Evolutionary conservation across 2,329 filamentous ascomycete genomes (phyloP), one percentile per base, ranked within the genome.

Genomic region (Fusarium mundagurra): DNA sequence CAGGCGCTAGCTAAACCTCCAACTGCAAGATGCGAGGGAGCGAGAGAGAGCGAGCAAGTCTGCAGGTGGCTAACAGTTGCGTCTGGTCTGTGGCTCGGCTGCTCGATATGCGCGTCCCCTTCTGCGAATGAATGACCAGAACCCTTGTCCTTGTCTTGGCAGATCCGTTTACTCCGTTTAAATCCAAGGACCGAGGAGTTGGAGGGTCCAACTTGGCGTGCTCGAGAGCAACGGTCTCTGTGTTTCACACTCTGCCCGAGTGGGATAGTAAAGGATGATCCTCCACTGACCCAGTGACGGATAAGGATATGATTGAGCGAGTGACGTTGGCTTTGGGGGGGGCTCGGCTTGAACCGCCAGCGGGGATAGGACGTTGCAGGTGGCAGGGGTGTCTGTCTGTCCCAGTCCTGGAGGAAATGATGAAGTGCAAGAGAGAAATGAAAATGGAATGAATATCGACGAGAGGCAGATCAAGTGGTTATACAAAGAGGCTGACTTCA

Each of bases 1-100:
- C 55, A 53, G 64, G 60, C 61, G 60, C 64, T 57, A 54, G 39
- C 33, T 67, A 45, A 22, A 48, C 41, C 55, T 54, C 58, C 45
- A 50, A 43, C 41, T 43, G 36, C 45, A 22, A 47, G 61, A 47
- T 11, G 48, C 48, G 48, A 51, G 31, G 22, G 29, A 50, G 47
- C 29, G 47, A 50, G 48, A 9, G 47, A 20, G 48, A 24, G 48
- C n/a, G 48, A 34, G 13, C 43, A 41, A 44, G 38, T 45, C 31
- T 24, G 51, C 31, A 58, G 67, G 69, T 73, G 61, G 69, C 71
- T 73, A 73, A 73, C 60, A 61, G 48, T 48, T 74, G 67, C 72
- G 72, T 74, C 57, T 34, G 59, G 24, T 69, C 54, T 53, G 71
- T 73, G 71, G 71, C 71, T 74, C 71, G 53, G 72, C 67, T 41